phyloP scores from a whole-genome alignment of 2,329 filamentous ascomycete species.

The Tolypocladium nubicola region DNA sequence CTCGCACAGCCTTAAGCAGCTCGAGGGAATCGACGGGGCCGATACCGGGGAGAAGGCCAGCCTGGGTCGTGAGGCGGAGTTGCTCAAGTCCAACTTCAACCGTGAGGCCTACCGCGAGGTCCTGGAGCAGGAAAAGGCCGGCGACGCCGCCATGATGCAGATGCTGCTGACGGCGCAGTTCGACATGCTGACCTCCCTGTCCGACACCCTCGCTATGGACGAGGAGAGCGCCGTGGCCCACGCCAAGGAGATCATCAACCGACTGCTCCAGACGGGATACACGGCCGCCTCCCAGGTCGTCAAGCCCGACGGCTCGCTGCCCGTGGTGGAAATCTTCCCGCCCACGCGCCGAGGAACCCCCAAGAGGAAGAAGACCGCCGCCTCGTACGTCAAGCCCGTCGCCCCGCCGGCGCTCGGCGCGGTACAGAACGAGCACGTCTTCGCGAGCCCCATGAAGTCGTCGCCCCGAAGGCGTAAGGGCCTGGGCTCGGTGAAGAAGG shows the following conservation, averaged over 20 bases:
- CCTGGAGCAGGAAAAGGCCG: conserved; percentile 72
- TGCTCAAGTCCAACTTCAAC: conserved; percentile 74
- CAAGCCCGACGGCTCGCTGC: conserved; percentile 68
- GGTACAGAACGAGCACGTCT: conserved; percentile 17
- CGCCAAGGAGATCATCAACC: conserved; percentile 66
- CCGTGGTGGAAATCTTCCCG: conserved; percentile 55
- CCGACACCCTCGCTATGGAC: conserved; percentile 70
- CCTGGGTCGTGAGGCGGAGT: conserved; percentile 71
- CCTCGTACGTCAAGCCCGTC: conserved; percentile 31
- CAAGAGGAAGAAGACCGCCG: conserved; percentile 53
- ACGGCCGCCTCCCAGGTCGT: conserved; percentile 72
- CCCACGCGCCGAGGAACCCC: conserved; percentile 66
- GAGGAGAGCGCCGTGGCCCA: conserved; percentile 74
- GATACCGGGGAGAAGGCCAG: conserved; percentile 56
- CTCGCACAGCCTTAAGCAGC: conserved; percentile 70
- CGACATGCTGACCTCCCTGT: conserved; percentile 75
- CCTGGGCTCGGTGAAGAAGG: conserved; percentile 50
- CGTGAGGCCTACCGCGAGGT: conserved; percentile 69
- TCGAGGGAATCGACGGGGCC: conserved; percentile 43
- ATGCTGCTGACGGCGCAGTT: conserved; percentile 83
- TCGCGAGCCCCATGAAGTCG: conserved; percentile 50
- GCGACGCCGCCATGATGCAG: conserved; percentile 70
- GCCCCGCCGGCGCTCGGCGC: conserved; percentile 30
- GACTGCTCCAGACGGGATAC: conserved; percentile 67
- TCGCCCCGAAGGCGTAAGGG: conserved; percentile 74